Conservation (phyloP, 192 early-diverging fungal genomes). For the Linnemannia schmuckeri region DNA sequence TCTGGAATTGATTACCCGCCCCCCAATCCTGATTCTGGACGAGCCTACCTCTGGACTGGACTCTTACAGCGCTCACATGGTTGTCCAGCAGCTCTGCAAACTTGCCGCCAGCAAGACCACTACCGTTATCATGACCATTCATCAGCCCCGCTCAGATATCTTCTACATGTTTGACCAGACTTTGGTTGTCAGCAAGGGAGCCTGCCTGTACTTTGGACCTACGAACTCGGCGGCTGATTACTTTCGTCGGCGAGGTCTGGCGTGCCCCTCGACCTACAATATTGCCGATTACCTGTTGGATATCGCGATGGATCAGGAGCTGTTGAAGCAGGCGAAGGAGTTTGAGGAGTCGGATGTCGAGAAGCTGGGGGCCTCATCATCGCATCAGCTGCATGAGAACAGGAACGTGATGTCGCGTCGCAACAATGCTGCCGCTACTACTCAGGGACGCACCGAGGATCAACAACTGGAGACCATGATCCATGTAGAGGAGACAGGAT, state of each 20-base stretch:
- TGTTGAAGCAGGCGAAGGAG: not conserved
- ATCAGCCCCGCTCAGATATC: constrained; percentile 65
- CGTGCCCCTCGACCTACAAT: constrained; percentile 57
- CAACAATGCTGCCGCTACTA: no score
- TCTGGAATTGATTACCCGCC: constrained; percentile 70
- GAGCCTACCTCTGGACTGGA: constrained; percentile 88
- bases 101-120: constrained; percentile 65
- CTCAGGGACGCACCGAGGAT: not conserved
- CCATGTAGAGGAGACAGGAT: constrained; percentile 1
- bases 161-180: constrained; percentile 62
- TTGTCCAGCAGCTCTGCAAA: constrained; percentile 71
- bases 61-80: constrained; percentile 77
- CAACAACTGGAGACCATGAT: not conserved
- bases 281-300: constrained; percentile 55
- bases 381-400: no score
- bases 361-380: not conserved
- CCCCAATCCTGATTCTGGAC: constrained; percentile 84
- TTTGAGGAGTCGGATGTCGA: not conserved
- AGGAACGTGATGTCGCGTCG: constrained; percentile 6
- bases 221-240: constrained; percentile 44
- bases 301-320: constrained; percentile 43
- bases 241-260: constrained; percentile 49
- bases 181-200: constrained; percentile 54
- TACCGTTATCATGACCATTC: constrained; percentile 62
- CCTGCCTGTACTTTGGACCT: constrained; percentile 56